phyloP scores from a whole-genome alignment of 257 asterid genomes.

The Primulina eburnea region DNA sequence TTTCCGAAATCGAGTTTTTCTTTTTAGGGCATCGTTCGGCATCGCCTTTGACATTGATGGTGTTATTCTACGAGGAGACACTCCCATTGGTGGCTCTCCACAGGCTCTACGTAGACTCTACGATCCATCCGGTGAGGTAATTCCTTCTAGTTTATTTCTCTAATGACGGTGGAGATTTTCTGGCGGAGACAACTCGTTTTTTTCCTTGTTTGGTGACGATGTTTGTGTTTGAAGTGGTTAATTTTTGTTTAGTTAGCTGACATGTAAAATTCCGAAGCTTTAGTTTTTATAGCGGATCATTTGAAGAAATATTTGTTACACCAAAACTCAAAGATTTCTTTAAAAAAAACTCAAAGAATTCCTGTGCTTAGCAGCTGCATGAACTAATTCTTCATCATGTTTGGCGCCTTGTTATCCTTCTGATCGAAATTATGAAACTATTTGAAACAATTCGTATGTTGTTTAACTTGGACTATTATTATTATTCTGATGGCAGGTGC shows the following conservation, averaged over 20 bases:
- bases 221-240: too few relatives aligned
- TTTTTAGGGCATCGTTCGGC: constrained; percentile 54
- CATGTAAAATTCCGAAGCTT: too few relatives aligned
- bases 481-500: constrained; percentile 48
- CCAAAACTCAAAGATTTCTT: neutral
- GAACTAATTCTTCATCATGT: too few relatives aligned
- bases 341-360: too few relatives aligned
- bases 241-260: neutral
- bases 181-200: neutral
- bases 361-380: too few relatives aligned
- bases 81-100: constrained; percentile 81
- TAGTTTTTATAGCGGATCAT: too few relatives aligned
- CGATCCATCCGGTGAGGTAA: constrained; percentile 46
- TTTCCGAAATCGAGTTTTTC: constrained; percentile 7
- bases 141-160: neutral
- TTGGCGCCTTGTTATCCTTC: neutral
- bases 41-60: constrained; percentile 96
- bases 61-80: constrained; percentile 72
- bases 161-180: neutral
- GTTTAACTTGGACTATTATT: constrained; percentile 7
- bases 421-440: neutral
- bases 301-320: neutral
- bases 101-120: constrained; percentile 72
- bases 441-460: constrained; percentile 8
- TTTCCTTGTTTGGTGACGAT: too few relatives aligned